Percentiles rank a stretch among this genome's conserved stretches.
phyloP scores from a whole-genome alignment of 2,329 filamentous ascomycete species.

The Chrysoporthe austroafricana region DNA sequence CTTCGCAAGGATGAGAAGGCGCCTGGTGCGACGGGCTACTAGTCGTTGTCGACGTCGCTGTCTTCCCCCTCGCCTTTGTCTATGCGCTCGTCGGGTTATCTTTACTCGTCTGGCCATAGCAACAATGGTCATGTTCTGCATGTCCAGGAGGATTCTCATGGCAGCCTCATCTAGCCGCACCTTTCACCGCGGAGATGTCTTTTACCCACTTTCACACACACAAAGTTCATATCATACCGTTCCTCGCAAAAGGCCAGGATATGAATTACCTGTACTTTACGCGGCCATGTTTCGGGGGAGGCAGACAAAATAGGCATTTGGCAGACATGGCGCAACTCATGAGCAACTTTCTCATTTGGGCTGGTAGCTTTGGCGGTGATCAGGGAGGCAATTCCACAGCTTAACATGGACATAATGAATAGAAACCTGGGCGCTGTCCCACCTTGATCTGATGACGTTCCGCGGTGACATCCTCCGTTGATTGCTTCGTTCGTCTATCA shows the following conservation, averaged over 20 bases:
- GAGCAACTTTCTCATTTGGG: constrained; percentile 14
- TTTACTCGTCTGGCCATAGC: constrained; percentile 8
- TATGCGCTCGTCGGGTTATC: constrained; percentile 16
- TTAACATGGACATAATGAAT: constrained; percentile 24
- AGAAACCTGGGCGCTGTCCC: constrained; percentile 12
- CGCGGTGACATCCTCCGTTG: constrained; percentile 19
- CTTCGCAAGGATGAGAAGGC: constrained; percentile 93
- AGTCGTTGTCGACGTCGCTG: constrained; percentile 25
- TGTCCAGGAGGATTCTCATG: constrained; percentile 27
- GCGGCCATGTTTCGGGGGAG: constrained; percentile 12
- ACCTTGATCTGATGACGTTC: constrained; percentile 7
- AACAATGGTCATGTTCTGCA: constrained; percentile 6
- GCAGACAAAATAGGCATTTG: constrained; percentile 15
- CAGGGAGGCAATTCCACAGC: constrained; percentile 5
- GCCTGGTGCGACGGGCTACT: constrained; percentile 62
- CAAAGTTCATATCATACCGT: constrained; percentile 1
- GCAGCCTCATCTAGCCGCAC: constrained; percentile 25
- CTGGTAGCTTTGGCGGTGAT: constrained; percentile 2
- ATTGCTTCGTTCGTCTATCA: constrained; percentile 16
- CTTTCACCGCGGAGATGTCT: background rate
- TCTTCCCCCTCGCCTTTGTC: constrained; percentile 22
- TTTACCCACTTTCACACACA: background rate
- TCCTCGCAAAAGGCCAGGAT: constrained; percentile 4
- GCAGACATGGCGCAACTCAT: constrained; percentile 23
- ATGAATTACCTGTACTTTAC: constrained; percentile 27